Conservation (phyloP, 192 early-diverging fungal genomes). For the Chytriomyces sp. region DNA sequence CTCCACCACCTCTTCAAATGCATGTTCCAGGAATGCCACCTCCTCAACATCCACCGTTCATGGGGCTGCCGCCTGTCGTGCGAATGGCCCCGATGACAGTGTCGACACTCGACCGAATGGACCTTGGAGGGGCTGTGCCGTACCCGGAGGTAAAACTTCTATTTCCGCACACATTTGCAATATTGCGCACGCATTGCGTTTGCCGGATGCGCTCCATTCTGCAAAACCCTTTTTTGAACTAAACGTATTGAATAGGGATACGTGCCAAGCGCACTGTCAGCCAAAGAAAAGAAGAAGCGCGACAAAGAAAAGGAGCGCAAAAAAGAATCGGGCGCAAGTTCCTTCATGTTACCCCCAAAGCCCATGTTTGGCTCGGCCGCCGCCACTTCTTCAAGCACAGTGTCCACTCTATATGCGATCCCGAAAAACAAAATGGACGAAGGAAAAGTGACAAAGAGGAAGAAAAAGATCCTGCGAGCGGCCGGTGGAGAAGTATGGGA, state of each 20-base stretch:
- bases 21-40: too few species aligned
- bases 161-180: background rate
- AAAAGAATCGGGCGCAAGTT: background rate
- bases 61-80: too few species aligned
- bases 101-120: constrained; percentile 13
- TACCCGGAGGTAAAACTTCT: constrained; percentile 13
- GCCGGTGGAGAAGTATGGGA: constrained; percentile 96
- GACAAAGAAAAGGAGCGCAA: background rate
- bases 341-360: constrained; percentile 10
- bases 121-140: constrained; percentile 6
- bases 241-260: background rate
- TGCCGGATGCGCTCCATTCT: background rate
- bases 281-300: constrained; percentile 9
- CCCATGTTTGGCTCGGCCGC: background rate
- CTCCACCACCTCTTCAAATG: too few species aligned
- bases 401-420: constrained; percentile 9
- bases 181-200: background rate
- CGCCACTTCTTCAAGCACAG: background rate
- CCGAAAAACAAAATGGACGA: constrained; percentile 38
- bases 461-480: constrained; percentile 71
- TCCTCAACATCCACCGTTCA: too few species aligned
- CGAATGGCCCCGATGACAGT: too few species aligned
- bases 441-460: constrained; percentile 57
- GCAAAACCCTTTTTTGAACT: background rate
- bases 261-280: constrained; percentile 11